phyloP scores from a whole-genome alignment of 192 early-diverging fungal genomes.

The Funneliformis geosporum region DNA sequence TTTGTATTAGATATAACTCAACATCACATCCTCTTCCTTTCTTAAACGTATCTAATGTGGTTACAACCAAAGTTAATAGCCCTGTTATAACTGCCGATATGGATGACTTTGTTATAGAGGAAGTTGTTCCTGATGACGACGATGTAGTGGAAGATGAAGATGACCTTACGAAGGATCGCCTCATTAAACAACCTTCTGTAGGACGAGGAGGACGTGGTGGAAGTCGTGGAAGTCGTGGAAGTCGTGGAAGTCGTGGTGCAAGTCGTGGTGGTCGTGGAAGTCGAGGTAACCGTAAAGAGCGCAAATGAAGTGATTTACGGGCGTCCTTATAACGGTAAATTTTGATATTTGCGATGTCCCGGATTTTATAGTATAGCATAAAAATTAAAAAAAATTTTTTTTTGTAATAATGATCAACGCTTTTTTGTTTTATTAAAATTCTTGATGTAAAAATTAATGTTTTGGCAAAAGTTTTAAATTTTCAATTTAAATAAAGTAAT shows the following conservation, averaged over 20 bases:
- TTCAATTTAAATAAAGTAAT: too few relatives aligned
- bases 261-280: not conserved
- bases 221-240: not conserved
- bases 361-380: too few relatives aligned
- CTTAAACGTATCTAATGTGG: constrained; percentile 40
- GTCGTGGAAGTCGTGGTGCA: not conserved
- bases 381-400: too few relatives aligned
- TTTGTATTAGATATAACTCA: constrained; percentile 62
- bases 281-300: not conserved
- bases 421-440: too few relatives aligned
- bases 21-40: constrained; percentile 63
- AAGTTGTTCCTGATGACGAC: constrained; percentile 49
- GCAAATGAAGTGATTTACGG: not conserved
- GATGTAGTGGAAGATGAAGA: constrained; percentile 54
- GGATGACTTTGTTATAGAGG: constrained; percentile 62
- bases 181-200: constrained; percentile 37
- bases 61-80: constrained; percentile 33
- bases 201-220: not conserved
- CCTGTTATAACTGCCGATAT: constrained; percentile 50
- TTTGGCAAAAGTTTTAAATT: too few relatives aligned
- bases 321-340: too few relatives aligned
- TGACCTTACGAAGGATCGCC: constrained; percentile 53
- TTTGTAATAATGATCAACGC: too few relatives aligned
- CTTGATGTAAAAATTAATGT: too few relatives aligned
- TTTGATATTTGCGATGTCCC: too few relatives aligned